phyloP scores from a whole-genome alignment of 768 basidiomycete species.

The Lactarius akahatsu region DNA sequence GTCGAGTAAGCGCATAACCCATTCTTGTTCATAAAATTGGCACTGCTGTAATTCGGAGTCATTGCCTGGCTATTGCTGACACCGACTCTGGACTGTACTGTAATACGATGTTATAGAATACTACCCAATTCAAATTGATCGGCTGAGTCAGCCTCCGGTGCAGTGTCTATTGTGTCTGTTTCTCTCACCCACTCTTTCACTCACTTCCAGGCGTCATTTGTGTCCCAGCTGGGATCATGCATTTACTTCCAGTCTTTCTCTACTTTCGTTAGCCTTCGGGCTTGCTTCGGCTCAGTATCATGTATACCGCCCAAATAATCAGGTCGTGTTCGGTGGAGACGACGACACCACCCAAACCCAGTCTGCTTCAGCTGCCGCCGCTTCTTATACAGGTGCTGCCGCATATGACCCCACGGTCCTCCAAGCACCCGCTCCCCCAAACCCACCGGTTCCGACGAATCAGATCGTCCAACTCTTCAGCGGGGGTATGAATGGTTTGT shows the following conservation, averaged over 20 bases:
- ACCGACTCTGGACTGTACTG: no score
- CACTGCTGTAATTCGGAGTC: background rate
- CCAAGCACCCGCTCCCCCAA: constrained; percentile 49
- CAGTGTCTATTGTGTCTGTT: background rate
- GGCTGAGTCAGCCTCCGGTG: background rate
- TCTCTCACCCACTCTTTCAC: background rate
- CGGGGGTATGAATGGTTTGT: constrained; percentile 37
- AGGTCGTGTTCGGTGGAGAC: constrained; percentile 28
- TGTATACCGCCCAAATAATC: constrained; percentile 26
- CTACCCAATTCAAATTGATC: background rate
- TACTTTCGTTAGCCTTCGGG: constrained; percentile 7
- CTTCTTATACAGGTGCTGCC: constrained; percentile 46
- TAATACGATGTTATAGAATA: background rate
- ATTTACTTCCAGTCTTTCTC: constrained; percentile 14
- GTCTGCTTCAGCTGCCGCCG: constrained; percentile 39
- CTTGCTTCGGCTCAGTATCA: constrained; percentile 24
- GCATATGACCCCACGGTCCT: constrained; percentile 55
- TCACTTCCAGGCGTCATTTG: background rate
- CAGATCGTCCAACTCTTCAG: constrained; percentile 46
- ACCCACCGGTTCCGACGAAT: constrained; percentile 42
- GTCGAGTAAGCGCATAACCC: background rate
- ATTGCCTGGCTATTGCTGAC: no score
- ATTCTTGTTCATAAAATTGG: background rate
- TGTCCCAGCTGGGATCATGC: constrained; percentile 12
- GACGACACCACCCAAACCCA: background rate